A percentile compares a stretch with the other conserved stretches of the same genome.
phyloP scores from a whole-genome alignment of 139 green algal species.

The Chlorella sp. region DNA sequence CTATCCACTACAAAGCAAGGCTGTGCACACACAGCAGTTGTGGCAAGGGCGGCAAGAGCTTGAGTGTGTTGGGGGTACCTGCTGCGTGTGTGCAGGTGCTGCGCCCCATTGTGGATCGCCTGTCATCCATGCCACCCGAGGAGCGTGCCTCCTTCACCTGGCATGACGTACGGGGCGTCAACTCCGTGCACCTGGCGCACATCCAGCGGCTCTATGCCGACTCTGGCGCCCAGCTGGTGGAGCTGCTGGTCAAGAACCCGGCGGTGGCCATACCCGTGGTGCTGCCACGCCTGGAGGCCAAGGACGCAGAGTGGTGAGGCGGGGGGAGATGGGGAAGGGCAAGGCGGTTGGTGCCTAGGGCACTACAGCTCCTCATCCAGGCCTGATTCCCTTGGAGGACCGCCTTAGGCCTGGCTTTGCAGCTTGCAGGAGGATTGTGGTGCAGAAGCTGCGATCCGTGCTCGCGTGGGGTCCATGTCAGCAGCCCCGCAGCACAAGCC shows the following conservation, averaged over 20 bases:
- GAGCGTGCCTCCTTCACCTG: constrained; percentile 47
- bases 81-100: constrained; percentile 15
- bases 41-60: not conserved
- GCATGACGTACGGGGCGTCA: constrained; percentile 38
- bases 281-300: constrained; percentile 82
- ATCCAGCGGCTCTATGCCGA: constrained; percentile 87
- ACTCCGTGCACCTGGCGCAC: constrained; percentile 64
- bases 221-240: constrained; percentile 45
- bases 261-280: constrained; percentile 81
- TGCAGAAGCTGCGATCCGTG: too few species aligned
- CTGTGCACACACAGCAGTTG: constrained; percentile 1
- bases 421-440: too few species aligned
- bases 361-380: too few species aligned
- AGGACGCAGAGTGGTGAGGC: constrained; percentile 85
- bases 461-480: too few species aligned
- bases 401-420: too few species aligned
- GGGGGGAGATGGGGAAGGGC: too few species aligned
- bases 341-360: too few species aligned
- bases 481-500: too few species aligned
- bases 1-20: too few species aligned
- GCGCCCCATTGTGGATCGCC: constrained; percentile 45
- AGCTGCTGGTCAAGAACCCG: constrained; percentile 85
- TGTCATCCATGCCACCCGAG: constrained; percentile 57
- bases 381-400: too few species aligned
- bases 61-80: not conserved